phyloP scores from a whole-genome alignment of 306 rosid species.

The Delonix regia region DNA sequence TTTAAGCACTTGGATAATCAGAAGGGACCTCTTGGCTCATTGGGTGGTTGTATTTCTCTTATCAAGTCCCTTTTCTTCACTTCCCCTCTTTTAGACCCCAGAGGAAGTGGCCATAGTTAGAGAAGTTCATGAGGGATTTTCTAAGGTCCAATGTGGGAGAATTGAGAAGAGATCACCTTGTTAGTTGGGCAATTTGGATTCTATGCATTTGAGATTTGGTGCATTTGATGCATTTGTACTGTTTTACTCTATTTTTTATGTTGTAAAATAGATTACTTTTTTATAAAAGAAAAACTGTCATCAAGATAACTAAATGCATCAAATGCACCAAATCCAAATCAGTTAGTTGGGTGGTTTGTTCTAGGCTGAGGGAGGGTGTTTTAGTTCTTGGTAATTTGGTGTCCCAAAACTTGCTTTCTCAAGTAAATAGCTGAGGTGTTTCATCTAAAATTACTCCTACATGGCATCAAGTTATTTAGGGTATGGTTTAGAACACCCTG shows the following conservation, averaged over 20 bases:
- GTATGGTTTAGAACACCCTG: not conserved
- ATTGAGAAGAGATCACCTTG: not conserved
- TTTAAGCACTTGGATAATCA: not conserved
- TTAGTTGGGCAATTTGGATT: not conserved
- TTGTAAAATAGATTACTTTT: too few species aligned
- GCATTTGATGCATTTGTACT: too few species aligned
- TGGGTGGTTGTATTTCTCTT: not conserved
- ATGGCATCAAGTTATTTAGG: not conserved
- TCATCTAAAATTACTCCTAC: not conserved
- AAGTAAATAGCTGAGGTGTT: not conserved
- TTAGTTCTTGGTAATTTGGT: not conserved
- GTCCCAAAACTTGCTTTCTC: not conserved
- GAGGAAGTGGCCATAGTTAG: not conserved
- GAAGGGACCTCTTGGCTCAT: not conserved
- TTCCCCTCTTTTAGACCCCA: not conserved
- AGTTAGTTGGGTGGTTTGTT: not conserved
- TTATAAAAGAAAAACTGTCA: too few species aligned
- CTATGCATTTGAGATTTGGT: too few species aligned
- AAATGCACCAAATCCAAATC: too few species aligned
- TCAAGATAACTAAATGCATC: too few species aligned
- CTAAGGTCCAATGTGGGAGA: not conserved
- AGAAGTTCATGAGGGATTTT: not conserved
- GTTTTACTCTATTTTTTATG: too few species aligned
- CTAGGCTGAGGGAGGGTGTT: not conserved
- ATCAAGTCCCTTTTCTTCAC: not conserved